Evolutionary conservation across 495 filamentous ascomycete genomes (phyloP).

Genomic region (Tuber brumale): DNA sequence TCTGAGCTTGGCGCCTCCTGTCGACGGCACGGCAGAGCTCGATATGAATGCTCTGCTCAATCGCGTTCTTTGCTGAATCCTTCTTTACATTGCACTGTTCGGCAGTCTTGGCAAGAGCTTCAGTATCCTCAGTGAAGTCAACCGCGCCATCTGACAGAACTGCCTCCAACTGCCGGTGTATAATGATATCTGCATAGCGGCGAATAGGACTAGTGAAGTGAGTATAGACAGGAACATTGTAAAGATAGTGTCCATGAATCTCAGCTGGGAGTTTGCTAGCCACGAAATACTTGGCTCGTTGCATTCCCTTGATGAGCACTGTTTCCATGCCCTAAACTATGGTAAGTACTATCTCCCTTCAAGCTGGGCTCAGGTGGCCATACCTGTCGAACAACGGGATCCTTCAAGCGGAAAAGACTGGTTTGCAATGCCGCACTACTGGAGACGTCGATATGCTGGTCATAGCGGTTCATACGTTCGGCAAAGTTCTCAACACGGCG

Average conservation of each 20-base stretch:
- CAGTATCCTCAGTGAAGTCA: constrained; percentile 84
- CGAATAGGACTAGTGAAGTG: constrained; percentile 95
- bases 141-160: constrained; percentile 73
- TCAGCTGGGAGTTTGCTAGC: constrained; percentile 65
- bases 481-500: constrained; percentile 84
- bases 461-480: constrained; percentile 85
- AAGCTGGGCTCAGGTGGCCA: constrained; percentile 12
- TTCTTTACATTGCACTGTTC: constrained; percentile 99
- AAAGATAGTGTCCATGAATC: constrained; percentile 74
- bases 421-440: constrained; percentile 88
- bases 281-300: constrained; percentile 90
- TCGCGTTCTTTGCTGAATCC: constrained; percentile 92
- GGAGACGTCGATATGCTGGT: constrained; percentile 77
- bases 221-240: constrained; percentile 90
- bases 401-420: constrained; percentile 84
- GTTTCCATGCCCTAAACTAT: constrained; percentile 78
- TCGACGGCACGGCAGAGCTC: constrained; percentile 95
- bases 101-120: constrained; percentile 81
- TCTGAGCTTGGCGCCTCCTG: constrained; percentile 71
- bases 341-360: constrained; percentile 8
- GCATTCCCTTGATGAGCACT: constrained; percentile 85
- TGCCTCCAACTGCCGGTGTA: constrained; percentile 89
- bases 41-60: constrained; percentile 98
- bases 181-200: constrained; percentile 88
- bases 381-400: constrained; percentile 76